Base-by-base conservation (phyloP, 2,329 filamentous ascomycete genomes). In the Diplodia corticola region DNA sequence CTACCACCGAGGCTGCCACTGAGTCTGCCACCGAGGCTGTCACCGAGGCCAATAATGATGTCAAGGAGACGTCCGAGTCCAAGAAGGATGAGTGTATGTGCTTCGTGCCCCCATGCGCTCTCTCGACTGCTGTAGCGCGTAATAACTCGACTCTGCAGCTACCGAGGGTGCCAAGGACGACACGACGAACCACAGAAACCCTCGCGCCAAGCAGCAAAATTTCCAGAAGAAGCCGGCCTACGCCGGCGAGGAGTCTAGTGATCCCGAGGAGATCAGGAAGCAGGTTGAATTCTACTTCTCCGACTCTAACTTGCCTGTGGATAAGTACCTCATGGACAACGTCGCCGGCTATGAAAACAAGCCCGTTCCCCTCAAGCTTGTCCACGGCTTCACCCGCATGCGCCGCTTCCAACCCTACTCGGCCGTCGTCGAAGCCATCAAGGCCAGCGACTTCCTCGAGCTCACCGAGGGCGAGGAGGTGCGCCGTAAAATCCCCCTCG, bases 201-300 rank as follows among this genome's bases (percentile, higher is more conserved):
- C 17, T 55, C 65, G 44, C 30, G 30, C 9, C 59, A 40, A 51
- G 26, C 28, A 30, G n/a, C 59, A 63, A n/a, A 63, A 37, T 30
- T 55, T 24, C 49, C 57, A 57, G 26, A 57, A 57, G 74, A 78
- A 66, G 78, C 75, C 68, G 71, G 74, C 33, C 70, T 65, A 65
- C 10, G 35, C 48, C n/a, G 75, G 73, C 85, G 88, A 87, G 57
- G 89, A 92, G 75, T 90, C 89, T 26, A 88, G 90, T 72, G 91
- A 97, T 77, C 91, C 91, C 1, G 84, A 83, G 26, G 86, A 90
- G 79, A 97, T 97, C 73, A 90, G 92, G 77, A 89, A 89, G 75
- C 93, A 96, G 90, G 91, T 97, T 72, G 93, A 97, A 77, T 97
- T 97, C 80, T 97, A 97, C 85, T 96, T 97, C 80, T 91, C 91